phyloP scores from a whole-genome alignment of 148 eudicot species.

The Fagopyrum esculentum region DNA sequence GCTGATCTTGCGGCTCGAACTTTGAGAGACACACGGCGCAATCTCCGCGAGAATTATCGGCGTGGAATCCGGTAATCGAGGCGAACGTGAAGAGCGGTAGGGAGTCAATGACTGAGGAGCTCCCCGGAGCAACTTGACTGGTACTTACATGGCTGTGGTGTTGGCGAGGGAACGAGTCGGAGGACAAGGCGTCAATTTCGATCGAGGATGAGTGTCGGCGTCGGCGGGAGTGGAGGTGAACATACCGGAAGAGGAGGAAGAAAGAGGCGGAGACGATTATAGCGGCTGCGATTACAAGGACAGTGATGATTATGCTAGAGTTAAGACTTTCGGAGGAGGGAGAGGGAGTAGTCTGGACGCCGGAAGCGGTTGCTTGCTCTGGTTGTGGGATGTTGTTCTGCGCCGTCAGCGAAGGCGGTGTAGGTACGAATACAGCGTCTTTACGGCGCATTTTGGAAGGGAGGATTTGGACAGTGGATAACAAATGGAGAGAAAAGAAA shows the following conservation, averaged over 20 bases:
- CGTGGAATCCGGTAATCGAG: conserved; percentile 27
- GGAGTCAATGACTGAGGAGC: conserved; percentile 24
- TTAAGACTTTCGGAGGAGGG: not conserved
- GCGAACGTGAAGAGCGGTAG: conserved; percentile 77
- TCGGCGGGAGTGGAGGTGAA: conserved; percentile 31
- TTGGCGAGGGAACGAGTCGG: not conserved
- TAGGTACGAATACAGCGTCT: conserved; percentile 4
- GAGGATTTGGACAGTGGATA: not conserved
- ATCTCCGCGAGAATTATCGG: conserved; percentile 37
- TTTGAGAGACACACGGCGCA: conserved; percentile 85
- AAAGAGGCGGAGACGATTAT: conserved; percentile 52
- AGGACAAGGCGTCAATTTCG: conserved; percentile 3
- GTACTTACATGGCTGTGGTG: not conserved
- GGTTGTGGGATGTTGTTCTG: not conserved
- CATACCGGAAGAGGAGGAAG: conserved; percentile 54
- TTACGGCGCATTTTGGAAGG: conserved; percentile 3
- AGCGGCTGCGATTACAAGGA: conserved; percentile 46
- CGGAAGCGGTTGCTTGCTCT: not conserved
- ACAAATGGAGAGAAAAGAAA: not conserved
- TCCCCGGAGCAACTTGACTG: conserved; percentile 8
- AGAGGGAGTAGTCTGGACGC: not conserved
- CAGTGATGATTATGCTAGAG: conserved; percentile 25
- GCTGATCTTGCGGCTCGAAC: conserved; percentile 64
- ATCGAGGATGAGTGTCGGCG: conserved; percentile 9
- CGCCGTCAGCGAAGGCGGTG: not conserved